Evolutionary conservation across 129 eudicot genomes (phyloP).

Genomic region (Apium graveolens): DNA sequence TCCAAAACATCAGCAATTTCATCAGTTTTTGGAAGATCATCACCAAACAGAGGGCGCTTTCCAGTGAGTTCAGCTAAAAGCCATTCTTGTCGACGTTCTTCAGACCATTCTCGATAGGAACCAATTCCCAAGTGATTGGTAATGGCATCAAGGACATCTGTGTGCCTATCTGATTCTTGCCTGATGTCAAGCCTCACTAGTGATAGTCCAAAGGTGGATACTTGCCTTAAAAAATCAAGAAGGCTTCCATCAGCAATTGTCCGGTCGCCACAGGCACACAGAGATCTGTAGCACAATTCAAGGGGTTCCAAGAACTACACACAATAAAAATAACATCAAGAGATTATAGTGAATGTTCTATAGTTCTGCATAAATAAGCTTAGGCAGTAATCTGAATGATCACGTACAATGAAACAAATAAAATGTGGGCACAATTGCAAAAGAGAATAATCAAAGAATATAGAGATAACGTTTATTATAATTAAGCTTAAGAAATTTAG

Average conservation of each 20-base stretch:
- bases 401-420: background rate
- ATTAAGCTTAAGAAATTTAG: background rate
- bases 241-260: slow-evolving; percentile 98
- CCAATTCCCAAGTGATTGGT: slow-evolving; percentile 84
- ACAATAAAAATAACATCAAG: background rate
- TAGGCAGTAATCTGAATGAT: background rate
- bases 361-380: background rate
- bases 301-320: slow-evolving; percentile 91
- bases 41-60: slow-evolving; percentile 88
- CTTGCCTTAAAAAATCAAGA: slow-evolving; percentile 86
- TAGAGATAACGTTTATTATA: background rate
- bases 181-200: slow-evolving; percentile 90
- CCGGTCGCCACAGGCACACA: slow-evolving; percentile 86
- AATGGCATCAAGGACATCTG: slow-evolving; percentile 91
- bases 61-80: slow-evolving; percentile 81
- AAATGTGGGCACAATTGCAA: background rate
- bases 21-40: slow-evolving; percentile 87
- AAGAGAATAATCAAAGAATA: background rate
- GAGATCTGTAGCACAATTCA: slow-evolving; percentile 88
- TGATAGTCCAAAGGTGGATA: slow-evolving; percentile 94
- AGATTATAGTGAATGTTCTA: too few species aligned
- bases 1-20: slow-evolving; percentile 91
- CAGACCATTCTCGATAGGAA: slow-evolving; percentile 90
- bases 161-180: slow-evolving; percentile 96
- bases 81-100: slow-evolving; percentile 85